Conservation (phyloP, 345 rosid genomes). For the Eucalyptus virginea region DNA sequence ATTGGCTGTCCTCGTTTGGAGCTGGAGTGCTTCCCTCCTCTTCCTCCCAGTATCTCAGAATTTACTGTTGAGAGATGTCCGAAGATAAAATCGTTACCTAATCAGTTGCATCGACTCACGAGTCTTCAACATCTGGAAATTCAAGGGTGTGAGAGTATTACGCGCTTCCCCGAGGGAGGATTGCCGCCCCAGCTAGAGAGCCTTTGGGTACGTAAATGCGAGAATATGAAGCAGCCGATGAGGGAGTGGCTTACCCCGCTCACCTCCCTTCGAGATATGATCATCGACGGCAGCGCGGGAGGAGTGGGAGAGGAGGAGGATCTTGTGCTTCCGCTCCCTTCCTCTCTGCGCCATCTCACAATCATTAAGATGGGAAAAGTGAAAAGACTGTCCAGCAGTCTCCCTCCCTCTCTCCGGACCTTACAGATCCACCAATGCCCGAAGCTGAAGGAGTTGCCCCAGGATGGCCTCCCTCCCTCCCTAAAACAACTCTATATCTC, state of each 20-base stretch:
- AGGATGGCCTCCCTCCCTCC: not conserved
- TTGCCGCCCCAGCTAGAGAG: no score
- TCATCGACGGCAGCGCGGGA: accelerated
- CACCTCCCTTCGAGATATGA: accelerated
- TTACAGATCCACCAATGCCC: no score
- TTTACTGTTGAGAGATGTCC: no score
- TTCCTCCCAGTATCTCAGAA: no score
- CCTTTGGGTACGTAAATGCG: accelerated
- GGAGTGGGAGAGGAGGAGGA: not conserved
- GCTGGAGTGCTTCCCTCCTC: no score
- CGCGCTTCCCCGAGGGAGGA: no score
- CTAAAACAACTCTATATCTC: no score
- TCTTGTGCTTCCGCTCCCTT: not conserved
- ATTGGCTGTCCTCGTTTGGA: accelerated
- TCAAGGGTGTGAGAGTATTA: accelerated
- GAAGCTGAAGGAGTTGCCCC: not conserved
- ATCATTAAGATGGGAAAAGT: accelerated
- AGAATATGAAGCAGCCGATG: no score
- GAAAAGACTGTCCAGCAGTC: not conserved
- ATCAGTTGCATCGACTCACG: no score
- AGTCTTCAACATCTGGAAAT: accelerated
- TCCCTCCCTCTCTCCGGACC: not conserved
- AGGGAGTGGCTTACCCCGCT: no score
- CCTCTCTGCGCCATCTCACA: accelerated
- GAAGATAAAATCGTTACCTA: no score